A percentile compares a stretch with the other conserved stretches of the same genome.
Conservation (phyloP, 73 alveolate species). For the Stentor roeselii region DNA sequence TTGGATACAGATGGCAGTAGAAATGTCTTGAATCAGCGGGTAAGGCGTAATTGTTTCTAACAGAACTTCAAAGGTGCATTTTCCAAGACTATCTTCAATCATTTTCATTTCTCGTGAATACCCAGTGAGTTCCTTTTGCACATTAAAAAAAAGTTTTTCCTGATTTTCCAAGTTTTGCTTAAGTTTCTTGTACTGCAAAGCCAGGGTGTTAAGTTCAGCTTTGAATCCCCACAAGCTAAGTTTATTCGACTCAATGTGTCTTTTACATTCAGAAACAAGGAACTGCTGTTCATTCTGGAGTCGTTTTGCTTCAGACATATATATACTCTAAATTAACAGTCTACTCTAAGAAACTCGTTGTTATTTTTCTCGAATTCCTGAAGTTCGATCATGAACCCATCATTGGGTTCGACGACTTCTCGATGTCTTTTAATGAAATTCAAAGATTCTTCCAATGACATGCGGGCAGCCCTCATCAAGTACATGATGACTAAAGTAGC, state of each 20-base stretch:
- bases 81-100: neutral
- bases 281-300: constrained; percentile 17
- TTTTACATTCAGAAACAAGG: neutral
- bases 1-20: constrained; percentile 7
- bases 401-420: constrained; percentile 55
- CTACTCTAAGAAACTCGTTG: too few relatives aligned
- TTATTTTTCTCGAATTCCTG: too few relatives aligned
- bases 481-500: constrained; percentile 64
- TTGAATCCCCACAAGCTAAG: constrained; percentile 10
- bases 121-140: neutral
- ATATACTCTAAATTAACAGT: too few relatives aligned
- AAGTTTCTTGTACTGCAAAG: neutral
- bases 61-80: neutral
- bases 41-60: neutral
- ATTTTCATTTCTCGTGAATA: neutral
- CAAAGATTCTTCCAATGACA: constrained; percentile 42
- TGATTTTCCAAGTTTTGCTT: constrained; percentile 9
- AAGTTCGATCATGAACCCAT: constrained; percentile 55
- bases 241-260: constrained; percentile 10
- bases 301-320: constrained; percentile 1
- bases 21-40: neutral
- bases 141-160: neutral
- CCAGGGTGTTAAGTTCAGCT: neutral
- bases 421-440: constrained; percentile 43
- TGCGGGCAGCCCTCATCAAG: constrained; percentile 51